phyloP scores from a whole-genome alignment of 2,329 filamentous ascomycete species.

The Colletotrichum destructivum region DNA sequence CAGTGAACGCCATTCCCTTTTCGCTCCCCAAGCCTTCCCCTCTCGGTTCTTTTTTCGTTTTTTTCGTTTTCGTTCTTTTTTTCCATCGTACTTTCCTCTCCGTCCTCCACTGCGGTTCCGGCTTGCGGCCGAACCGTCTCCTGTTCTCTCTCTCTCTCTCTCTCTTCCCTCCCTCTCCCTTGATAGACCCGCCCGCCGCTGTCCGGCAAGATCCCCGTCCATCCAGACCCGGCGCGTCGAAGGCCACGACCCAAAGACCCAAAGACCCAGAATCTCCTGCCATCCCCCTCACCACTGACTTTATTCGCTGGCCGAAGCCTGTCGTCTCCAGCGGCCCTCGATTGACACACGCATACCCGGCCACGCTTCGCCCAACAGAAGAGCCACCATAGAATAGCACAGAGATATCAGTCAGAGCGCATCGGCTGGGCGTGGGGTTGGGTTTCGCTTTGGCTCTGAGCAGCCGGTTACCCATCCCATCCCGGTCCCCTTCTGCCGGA shows the following conservation, averaged over 20 bases:
- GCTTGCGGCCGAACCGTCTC: constrained; percentile 28
- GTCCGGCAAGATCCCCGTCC: constrained; percentile 42
- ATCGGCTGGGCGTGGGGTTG: constrained; percentile 38
- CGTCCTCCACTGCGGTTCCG: constrained; percentile 30
- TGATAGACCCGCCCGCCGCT: constrained; percentile 33
- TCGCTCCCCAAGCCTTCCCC: constrained; percentile 13
- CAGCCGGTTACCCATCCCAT: constrained; percentile 1
- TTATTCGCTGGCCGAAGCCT: constrained; percentile 33
- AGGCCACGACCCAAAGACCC: constrained; percentile 28
- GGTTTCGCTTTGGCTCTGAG: constrained; percentile 32
- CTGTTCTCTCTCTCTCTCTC: neutral
- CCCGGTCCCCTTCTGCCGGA: neutral
- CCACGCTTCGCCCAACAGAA: constrained; percentile 15
- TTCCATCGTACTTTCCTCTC: neutral
- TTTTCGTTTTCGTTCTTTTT: constrained; percentile 1
- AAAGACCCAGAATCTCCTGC: constrained; percentile 31
- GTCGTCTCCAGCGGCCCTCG: constrained; percentile 34
- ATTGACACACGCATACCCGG: constrained; percentile 40
- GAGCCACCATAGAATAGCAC: constrained; percentile 35
- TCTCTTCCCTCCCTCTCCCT: constrained; percentile 15
- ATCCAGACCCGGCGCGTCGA: constrained; percentile 38
- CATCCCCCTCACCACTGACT: constrained; percentile 31
- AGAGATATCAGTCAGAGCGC: constrained; percentile 36
- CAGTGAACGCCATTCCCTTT: constrained; percentile 38
- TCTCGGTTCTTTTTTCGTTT: constrained; percentile 7